Evolutionary conservation across 306 rosid species (phyloP), one percentile per base, ranked within the genome.

Genomic region (Carpinus fangiana): DNA sequence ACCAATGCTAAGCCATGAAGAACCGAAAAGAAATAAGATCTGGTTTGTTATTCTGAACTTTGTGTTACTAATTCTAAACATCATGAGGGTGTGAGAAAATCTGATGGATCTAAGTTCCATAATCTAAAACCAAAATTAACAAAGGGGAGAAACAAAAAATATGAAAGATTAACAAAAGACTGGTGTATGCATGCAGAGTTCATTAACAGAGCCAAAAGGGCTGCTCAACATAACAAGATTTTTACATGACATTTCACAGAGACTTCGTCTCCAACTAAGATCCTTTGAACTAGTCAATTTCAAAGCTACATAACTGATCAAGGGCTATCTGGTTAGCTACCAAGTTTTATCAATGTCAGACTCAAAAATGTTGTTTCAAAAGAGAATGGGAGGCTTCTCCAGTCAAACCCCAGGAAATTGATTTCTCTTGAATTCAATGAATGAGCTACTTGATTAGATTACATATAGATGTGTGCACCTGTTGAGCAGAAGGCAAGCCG

Each of bases 371-470:
- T 75, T 55, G 52, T 69, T 50, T 51, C 5, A 51, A 67, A 41
- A 68, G 50, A 5, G 26, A 80, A 41, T 55, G 62, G 75, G 64
- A 50, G 59, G 54, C 48, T 78, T 77, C 48, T 80, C 65, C 12
- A 43, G 51, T 79, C 68, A 17, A 53, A 75, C 59, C 66, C 45
- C 79, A 52, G 56, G 60, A 65, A 74, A 66, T 67, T 46, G 73
- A 16, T 69, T 13, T 74, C 80, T 83, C 77, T 52, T 43, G 47
- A 76, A 61, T 65, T 70, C 59, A 76, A 80, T 52, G 77, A 82
- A 57, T 77, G 41, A 73, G 80, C 80, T 74, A 78, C 69, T 13
- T 79, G 36, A 66, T 79, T 52, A 20, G 52, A 66, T 73, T 70
- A 80, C 75, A 72, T 59, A 81, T 79, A 84, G 12, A 78, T 47